These are phyloP conservation scores for Pythium grandisporangium DNA, from an alignment of 352 stramenopile genomes.

Conservation along the genomic window DNA sequence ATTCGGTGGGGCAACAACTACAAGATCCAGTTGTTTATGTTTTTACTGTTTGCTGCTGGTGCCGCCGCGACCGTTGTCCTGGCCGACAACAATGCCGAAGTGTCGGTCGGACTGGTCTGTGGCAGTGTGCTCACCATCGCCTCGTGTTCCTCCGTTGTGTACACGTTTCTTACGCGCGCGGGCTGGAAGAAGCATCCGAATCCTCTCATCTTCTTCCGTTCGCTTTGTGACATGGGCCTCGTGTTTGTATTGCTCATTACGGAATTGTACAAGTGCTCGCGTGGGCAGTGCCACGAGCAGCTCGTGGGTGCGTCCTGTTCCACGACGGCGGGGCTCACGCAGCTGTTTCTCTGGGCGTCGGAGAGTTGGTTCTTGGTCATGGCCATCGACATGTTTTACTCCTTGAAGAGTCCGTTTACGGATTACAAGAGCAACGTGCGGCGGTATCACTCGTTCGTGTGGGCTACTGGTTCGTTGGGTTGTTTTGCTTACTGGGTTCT, in stretches of 20 bases:
- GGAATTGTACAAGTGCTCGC: slow-evolving; percentile 75
- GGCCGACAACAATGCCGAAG: slow-evolving; percentile 37
- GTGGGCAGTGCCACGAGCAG: slow-evolving; percentile 18
- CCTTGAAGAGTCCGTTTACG: slow-evolving; percentile 80
- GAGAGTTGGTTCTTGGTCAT: slow-evolving; percentile 88
- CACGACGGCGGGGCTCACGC: slow-evolving; percentile 59
- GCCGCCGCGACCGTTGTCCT: slow-evolving; percentile 47
- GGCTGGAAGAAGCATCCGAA: slow-evolving; percentile 84
- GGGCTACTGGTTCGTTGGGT: slow-evolving; percentile 40
- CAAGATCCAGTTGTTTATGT: slow-evolving; percentile 78
- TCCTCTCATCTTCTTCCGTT: slow-evolving; percentile 82
- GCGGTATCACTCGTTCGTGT: slow-evolving; percentile 79
- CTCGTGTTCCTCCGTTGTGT: slow-evolving; percentile 56
- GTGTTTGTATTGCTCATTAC: slow-evolving; percentile 68
- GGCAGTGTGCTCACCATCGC: slow-evolving; percentile 74
- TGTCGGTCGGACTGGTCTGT: slow-evolving; percentile 61
- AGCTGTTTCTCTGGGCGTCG: slow-evolving; percentile 84
- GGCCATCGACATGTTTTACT: slow-evolving; percentile 82
- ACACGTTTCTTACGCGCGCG: slow-evolving; percentile 72
- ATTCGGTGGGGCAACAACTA: slow-evolving; percentile 86
- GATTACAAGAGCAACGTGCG: slow-evolving; percentile 84
- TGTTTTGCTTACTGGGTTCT: no score
- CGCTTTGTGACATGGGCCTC: slow-evolving; percentile 74
- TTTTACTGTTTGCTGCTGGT: slow-evolving; percentile 54
- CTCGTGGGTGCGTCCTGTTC: slow-evolving; percentile 42